phyloP scores from a whole-genome alignment of 768 basidiomycete genomes.

The Mycena capillaripes region DNA sequence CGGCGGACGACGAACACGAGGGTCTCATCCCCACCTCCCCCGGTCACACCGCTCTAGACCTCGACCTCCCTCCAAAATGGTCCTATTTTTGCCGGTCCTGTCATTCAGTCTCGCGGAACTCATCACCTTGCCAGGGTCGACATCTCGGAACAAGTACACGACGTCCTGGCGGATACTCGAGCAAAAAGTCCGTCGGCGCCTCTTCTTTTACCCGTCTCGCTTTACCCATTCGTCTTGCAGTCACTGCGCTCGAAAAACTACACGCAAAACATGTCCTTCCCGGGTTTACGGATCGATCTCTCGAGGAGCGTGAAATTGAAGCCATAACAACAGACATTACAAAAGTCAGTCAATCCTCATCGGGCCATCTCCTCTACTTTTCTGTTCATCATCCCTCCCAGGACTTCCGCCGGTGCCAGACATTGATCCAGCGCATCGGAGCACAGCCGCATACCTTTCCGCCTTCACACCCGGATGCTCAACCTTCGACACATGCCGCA shows the following conservation, averaged over 20 bases:
- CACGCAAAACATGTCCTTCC: slow-evolving; percentile 97
- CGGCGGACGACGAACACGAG: slow-evolving; percentile 72
- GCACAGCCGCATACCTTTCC: slow-evolving; percentile 75
- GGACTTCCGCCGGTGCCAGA: slow-evolving; percentile 77
- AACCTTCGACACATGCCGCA: slow-evolving; percentile 61
- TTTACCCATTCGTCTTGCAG: slow-evolving; percentile 57
- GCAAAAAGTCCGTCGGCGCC: slow-evolving; percentile 77
- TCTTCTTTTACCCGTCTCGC: slow-evolving; percentile 34
- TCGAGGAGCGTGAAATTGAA: slow-evolving; percentile 96
- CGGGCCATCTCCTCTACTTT: slow-evolving; percentile 53
- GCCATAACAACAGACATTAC: slow-evolving; percentile 89
- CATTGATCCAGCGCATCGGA: slow-evolving; percentile 83
- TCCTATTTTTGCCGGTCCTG: slow-evolving; percentile 50
- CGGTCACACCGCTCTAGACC: slow-evolving; percentile 62
- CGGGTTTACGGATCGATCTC: slow-evolving; percentile 94
- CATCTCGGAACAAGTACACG: slow-evolving; percentile 89
- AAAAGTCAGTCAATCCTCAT: slow-evolving; percentile 69
- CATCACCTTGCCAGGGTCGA: slow-evolving; percentile 80
- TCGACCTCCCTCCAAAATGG: slow-evolving; percentile 92
- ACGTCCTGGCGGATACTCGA: slow-evolving; percentile 75
- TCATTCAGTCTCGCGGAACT: slow-evolving; percentile 36
- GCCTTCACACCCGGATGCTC: slow-evolving; percentile 58
- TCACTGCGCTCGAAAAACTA: slow-evolving; percentile 91
- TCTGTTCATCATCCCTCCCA: slow-evolving; percentile 44
- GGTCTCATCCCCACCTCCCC: slow-evolving; percentile 67